These are phyloP conservation scores for Saccharomyces pastorianus DNA, from an alignment of 1,139 yeast species.

Conservation along the genomic window DNA sequence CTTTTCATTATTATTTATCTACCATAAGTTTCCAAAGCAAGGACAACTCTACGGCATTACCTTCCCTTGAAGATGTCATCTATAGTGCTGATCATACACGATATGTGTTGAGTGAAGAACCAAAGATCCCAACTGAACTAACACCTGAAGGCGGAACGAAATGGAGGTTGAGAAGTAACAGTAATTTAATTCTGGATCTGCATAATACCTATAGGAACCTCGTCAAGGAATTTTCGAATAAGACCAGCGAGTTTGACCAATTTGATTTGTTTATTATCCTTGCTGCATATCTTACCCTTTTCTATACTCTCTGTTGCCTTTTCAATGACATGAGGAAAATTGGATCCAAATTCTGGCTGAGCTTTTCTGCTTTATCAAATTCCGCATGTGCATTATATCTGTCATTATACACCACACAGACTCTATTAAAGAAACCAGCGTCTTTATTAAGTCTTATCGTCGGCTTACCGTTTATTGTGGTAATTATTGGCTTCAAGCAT, in stretches of 20 bases:
- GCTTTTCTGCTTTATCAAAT: slow-evolving; percentile 72
- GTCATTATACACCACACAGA: slow-evolving; percentile 60
- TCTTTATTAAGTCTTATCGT: slow-evolving; percentile 75
- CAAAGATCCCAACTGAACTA: neutral
- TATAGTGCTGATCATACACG: slow-evolving; percentile 48
- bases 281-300: slow-evolving; percentile 82
- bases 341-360: slow-evolving; percentile 89
- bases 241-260: slow-evolving; percentile 74
- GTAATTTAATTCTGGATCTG: neutral
- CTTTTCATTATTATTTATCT: slow-evolving; percentile 22
- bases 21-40: slow-evolving; percentile 20
- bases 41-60: slow-evolving; percentile 12
- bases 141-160: neutral
- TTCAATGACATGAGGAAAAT: slow-evolving; percentile 71
- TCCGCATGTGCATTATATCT: slow-evolving; percentile 81
- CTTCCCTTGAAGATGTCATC: slow-evolving; percentile 37
- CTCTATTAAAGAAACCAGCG: slow-evolving; percentile 45
- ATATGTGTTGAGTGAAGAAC: neutral
- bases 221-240: slow-evolving; percentile 34
- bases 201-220: neutral
- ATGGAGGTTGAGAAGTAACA: neutral
- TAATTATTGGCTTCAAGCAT: slow-evolving; percentile 87
- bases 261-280: slow-evolving; percentile 78
- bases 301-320: slow-evolving; percentile 71
- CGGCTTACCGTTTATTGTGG: slow-evolving; percentile 89